Evolutionary conservation across 768 basidiomycete species (phyloP), one percentile per base, ranked within the genome.

Genomic region (Mycena pura): DNA sequence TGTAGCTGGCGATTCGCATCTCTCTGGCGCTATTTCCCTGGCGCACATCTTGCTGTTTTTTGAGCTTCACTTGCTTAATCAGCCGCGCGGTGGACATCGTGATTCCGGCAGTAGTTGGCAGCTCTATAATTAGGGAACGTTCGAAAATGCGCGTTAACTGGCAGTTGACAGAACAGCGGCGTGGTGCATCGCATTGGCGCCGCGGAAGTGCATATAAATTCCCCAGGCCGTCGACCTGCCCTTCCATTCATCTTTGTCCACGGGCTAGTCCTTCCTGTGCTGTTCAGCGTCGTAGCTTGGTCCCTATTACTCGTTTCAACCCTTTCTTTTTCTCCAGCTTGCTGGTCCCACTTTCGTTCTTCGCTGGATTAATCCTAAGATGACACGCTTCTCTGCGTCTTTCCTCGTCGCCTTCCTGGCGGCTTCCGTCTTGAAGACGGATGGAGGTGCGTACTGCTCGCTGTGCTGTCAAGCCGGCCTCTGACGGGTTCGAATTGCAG

Each of bases 321-420:
- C 52, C 50, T 39, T 50, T 49, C 60, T 39, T 63, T 63, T n/a
- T n/a, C n/a, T n/a, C n/a, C n/a, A n/a, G n/a, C 41, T 41, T 59
- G 46, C 19, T 48, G 32, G n/a, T n/a, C 28, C 31, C 5, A 21
- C 28, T 28, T 25, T 14, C 29, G 24, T 34, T 25, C 24, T 39
- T 48, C 21, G 31, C 41, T n/a, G 29, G 27, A 24, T 31, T n/a
- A 45, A 47, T 13, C 21, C 14, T 50, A 48, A 31, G 11, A 64
- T 64, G 63, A 50, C 63, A 49, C 63, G 63, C 17, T 41, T 57
- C 22, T 59, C 62, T 11, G 46, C 40, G 15, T 27, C 61, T 1
- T 40, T 64, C 21, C 14, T 57, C 10, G 46, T 53, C 36, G 55
- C 63, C 40, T 43, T 34, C 17, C 34, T 65, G 48, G 53, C 59